A percentile compares a stretch with the other conserved stretches of the same genome.
Conservation (phyloP, 495 filamentous ascomycete species). For the Podospora comata region DNA sequence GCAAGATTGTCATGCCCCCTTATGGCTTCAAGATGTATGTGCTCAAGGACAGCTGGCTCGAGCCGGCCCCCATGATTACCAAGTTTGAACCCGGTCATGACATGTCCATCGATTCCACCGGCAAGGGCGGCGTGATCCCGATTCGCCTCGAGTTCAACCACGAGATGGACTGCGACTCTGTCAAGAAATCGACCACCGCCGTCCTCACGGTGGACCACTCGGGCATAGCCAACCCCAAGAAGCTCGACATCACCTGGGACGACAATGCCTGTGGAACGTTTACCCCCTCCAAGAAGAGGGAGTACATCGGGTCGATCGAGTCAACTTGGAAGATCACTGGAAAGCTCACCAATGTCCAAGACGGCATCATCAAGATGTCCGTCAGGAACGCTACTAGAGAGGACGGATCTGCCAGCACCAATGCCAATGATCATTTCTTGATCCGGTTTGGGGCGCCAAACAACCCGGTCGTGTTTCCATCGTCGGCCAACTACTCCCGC, state of each 20-base stretch:
- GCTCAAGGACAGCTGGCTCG: constrained; percentile 47
- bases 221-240: constrained; percentile 28
- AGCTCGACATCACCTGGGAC: constrained; percentile 48
- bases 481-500: constrained; percentile 56
- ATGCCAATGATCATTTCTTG: constrained; percentile 52
- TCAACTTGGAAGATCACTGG: constrained; percentile 54
- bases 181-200: constrained; percentile 47
- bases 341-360: constrained; percentile 48
- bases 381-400: constrained; percentile 51
- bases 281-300: background rate
- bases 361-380: constrained; percentile 64
- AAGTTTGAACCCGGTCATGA: constrained; percentile 65
- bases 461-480: constrained; percentile 59
- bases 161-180: constrained; percentile 59
- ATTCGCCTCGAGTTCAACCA: constrained; percentile 60
- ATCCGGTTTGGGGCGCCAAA: constrained; percentile 48
- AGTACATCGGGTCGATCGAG: constrained; percentile 47
- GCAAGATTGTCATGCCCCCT: constrained; percentile 49
- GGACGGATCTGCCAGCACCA: constrained; percentile 38
- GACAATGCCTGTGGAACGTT: constrained; percentile 35
- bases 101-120: constrained; percentile 52
- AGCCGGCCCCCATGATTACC: constrained; percentile 64
- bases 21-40: constrained; percentile 67
- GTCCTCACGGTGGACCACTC: constrained; percentile 6
- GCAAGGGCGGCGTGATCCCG: constrained; percentile 20